Evolutionary conservation across 768 basidiomycete species (phyloP).

Genomic region (Udeniomyces megalosporus): DNA sequence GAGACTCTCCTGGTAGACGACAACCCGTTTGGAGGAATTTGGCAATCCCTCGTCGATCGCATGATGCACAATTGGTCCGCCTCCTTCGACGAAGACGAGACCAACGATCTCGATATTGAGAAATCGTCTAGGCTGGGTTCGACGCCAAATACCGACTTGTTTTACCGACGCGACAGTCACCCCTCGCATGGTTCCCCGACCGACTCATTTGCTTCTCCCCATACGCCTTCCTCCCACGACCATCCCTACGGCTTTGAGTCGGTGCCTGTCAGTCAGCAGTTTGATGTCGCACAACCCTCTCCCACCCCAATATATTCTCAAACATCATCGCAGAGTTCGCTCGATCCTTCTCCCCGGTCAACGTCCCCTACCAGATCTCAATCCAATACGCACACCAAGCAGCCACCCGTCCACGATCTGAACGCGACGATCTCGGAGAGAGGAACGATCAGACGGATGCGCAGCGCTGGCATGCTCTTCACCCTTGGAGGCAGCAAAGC

Average conservation of each 20-base stretch:
- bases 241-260: background rate
- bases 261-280: too few relatives aligned
- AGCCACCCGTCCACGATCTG: too few relatives aligned
- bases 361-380: too few relatives aligned
- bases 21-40: conserved; percentile 88
- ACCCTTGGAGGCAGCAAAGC: background rate
- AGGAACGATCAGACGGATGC: background rate
- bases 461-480: conserved; percentile 8
- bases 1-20: conserved; percentile 83
- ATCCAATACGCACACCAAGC: too few relatives aligned
- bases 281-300: too few relatives aligned
- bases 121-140: background rate
- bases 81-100: background rate
- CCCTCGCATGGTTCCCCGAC: background rate
- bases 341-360: too few relatives aligned
- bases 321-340: too few relatives aligned
- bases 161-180: background rate
- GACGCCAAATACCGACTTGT: background rate
- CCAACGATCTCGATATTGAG: background rate
- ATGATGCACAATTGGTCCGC: conserved; percentile 7
- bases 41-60: conserved; percentile 49
- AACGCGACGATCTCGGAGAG: too few relatives aligned
- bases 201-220: background rate
- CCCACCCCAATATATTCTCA: too few relatives aligned
- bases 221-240: background rate